These are phyloP conservation scores for Spathaspora jeffriesii DNA, from an alignment of 1,139 yeast genomes.

Conservation along the genomic window DNA sequence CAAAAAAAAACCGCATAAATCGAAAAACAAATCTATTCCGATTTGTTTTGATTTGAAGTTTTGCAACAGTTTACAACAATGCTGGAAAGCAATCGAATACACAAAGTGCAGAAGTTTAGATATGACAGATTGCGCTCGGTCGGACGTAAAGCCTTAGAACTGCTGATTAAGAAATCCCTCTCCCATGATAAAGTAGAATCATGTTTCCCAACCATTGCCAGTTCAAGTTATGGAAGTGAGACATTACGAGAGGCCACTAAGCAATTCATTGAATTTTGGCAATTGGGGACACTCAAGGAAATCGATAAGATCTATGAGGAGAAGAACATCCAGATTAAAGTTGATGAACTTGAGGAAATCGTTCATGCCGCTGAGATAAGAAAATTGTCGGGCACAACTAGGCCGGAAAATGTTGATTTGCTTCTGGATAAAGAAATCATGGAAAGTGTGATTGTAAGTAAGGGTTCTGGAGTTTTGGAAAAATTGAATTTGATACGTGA, in stretches of 20 bases:
- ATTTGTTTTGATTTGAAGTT: constrained; percentile 3
- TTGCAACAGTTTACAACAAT: neutral
- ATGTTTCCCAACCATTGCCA: constrained; percentile 67
- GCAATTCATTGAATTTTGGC: constrained; percentile 67
- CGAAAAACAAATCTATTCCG: neutral
- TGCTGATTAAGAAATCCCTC: constrained; percentile 58
- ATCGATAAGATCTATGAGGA: constrained; percentile 69
- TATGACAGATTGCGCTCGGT: constrained; percentile 56
- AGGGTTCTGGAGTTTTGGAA: constrained; percentile 24
- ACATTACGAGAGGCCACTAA: constrained; percentile 58
- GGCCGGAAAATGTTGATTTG: constrained; percentile 31
- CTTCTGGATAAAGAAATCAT: constrained; percentile 35
- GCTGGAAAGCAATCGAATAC: neutral
- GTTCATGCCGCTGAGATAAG: constrained; percentile 52
- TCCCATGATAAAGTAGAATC: constrained; percentile 58
- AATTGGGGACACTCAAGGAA: constrained; percentile 55
- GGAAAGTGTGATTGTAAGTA: constrained; percentile 28
- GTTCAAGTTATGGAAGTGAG: constrained; percentile 48
- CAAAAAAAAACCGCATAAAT: too few species aligned
- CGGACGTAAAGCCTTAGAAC: constrained; percentile 66
- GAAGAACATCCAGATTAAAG: constrained; percentile 54
- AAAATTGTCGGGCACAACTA: constrained; percentile 17
- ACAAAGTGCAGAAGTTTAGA: constrained; percentile 38
- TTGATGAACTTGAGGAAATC: constrained; percentile 67
- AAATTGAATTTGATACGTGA: constrained; percentile 37